These are phyloP conservation scores for Beauveria asiatica DNA, from an alignment of 2,329 filamentous ascomycete species.

Conservation along the genomic window DNA sequence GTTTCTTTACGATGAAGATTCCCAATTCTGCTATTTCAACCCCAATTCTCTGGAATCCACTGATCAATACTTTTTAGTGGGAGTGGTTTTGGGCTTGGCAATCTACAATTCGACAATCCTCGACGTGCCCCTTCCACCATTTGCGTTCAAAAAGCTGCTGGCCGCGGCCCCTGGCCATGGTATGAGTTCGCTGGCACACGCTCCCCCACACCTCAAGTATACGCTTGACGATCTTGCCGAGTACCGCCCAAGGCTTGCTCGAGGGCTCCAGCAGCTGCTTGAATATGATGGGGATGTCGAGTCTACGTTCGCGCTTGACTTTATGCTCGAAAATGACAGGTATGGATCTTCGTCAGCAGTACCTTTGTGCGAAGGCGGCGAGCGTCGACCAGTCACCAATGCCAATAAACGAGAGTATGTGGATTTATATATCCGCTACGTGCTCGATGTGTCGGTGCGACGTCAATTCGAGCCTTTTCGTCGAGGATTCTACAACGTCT, in stretches of 20 bases:
- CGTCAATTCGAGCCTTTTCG: constrained; percentile 92
- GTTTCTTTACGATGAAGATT: constrained; percentile 88
- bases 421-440: constrained; percentile 70
- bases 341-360: constrained; percentile 62
- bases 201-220: constrained; percentile 58
- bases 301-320: constrained; percentile 70
- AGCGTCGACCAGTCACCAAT: constrained; percentile 71
- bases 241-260: constrained; percentile 66
- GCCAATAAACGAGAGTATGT: constrained; percentile 79
- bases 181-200: constrained; percentile 45
- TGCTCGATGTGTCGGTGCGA: constrained; percentile 68
- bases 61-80: constrained; percentile 85
- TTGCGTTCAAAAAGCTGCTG: constrained; percentile 81
- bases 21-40: constrained; percentile 88
- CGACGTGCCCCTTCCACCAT: constrained; percentile 79
- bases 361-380: constrained; percentile 66
- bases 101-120: constrained; percentile 95
- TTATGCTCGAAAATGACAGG: constrained; percentile 66
- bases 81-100: constrained; percentile 76
- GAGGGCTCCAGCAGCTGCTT: constrained; percentile 65
- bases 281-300: constrained; percentile 82
- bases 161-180: constrained; percentile 61
- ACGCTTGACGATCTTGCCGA: constrained; percentile 77
- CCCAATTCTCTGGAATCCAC: constrained; percentile 82
- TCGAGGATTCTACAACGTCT: constrained; percentile 86